phyloP scores from a whole-genome alignment of 306 rosid species.

The Hippophae tibetana region DNA sequence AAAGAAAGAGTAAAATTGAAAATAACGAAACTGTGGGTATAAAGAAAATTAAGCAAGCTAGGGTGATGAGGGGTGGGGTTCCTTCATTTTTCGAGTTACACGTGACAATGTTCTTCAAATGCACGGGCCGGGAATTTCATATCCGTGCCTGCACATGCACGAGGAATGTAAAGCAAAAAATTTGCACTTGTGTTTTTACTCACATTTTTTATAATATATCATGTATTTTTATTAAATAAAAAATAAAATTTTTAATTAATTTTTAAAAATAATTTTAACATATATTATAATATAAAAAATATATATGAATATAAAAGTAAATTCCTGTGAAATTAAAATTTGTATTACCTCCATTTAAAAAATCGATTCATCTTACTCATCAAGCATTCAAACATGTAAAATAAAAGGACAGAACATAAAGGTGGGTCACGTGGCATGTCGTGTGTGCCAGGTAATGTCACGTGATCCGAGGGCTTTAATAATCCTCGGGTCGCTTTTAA shows the following conservation, averaged over 20 bases:
- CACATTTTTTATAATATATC: no score
- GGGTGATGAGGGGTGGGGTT: constrained; percentile 5
- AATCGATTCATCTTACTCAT: no score
- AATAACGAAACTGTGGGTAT: no score
- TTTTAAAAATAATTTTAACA: no score
- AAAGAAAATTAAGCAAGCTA: neutral
- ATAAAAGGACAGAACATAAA: constrained; percentile 18
- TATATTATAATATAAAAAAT: no score
- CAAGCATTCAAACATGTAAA: constrained; percentile 21
- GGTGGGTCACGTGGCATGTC: constrained; percentile 65
- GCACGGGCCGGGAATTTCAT: constrained; percentile 25
- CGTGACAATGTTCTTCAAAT: constrained; percentile 54
- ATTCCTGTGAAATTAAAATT: no score
- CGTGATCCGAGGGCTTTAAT: constrained; percentile 48
- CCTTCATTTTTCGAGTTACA: constrained; percentile 26
- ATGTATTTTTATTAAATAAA: no score
- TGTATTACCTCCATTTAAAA: constrained; percentile 18
- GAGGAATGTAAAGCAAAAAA: no score
- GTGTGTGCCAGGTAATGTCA: constrained; percentile 46
- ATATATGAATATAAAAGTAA: no score
- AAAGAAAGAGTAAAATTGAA: no score
- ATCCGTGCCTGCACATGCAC: constrained; percentile 9
- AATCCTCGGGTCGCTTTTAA: constrained; percentile 14
- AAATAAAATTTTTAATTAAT: no score
- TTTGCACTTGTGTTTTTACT: no score